Percentiles rank a stretch among this genome's conserved stretches.
Conservation (phyloP, 768 basidiomycete species). For the Rhizopogon salebrosus region DNA sequence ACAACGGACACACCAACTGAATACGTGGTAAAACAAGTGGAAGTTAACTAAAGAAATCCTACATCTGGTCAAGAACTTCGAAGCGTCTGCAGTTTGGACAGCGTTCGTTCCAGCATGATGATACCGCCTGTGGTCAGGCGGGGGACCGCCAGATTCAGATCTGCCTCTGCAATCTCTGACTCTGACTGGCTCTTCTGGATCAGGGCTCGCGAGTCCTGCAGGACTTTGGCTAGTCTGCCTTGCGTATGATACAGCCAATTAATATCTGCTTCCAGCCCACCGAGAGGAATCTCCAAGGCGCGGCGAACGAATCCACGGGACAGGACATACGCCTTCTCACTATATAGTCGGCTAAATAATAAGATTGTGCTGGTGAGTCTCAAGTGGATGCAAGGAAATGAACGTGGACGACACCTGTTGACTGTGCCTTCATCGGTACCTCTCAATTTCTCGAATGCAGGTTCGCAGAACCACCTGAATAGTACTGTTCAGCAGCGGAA, state of each 20-base stretch:
- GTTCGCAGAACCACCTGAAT: slow-evolving; percentile 83
- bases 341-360: slow-evolving; percentile 75
- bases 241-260: slow-evolving; percentile 64
- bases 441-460: slow-evolving; percentile 87
- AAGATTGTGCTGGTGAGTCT: neutral
- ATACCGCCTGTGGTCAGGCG: slow-evolving; percentile 74
- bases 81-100: slow-evolving; percentile 58
- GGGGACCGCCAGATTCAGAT: slow-evolving; percentile 58
- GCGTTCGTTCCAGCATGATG: slow-evolving; percentile 70
- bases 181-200: slow-evolving; percentile 61
- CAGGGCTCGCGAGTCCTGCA: slow-evolving; percentile 55
- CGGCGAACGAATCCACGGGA: slow-evolving; percentile 88
- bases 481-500: slow-evolving; percentile 2
- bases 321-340: slow-evolving; percentile 88
- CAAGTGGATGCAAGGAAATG: neutral
- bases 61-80: slow-evolving; percentile 28
- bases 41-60: slow-evolving; percentile 7
- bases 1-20: neutral
- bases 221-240: slow-evolving; percentile 63
- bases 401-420: slow-evolving; percentile 52
- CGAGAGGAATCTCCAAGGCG: slow-evolving; percentile 75
- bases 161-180: slow-evolving; percentile 18
- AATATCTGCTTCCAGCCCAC: slow-evolving; percentile 69
- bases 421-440: slow-evolving; percentile 87
- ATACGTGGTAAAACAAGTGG: slow-evolving; percentile 6